A percentile compares a stretch with the other conserved stretches of the same genome.
Evolutionary conservation across 805 yeast genomes (phyloP).

Genomic region (Brettanomyces custersianus): DNA sequence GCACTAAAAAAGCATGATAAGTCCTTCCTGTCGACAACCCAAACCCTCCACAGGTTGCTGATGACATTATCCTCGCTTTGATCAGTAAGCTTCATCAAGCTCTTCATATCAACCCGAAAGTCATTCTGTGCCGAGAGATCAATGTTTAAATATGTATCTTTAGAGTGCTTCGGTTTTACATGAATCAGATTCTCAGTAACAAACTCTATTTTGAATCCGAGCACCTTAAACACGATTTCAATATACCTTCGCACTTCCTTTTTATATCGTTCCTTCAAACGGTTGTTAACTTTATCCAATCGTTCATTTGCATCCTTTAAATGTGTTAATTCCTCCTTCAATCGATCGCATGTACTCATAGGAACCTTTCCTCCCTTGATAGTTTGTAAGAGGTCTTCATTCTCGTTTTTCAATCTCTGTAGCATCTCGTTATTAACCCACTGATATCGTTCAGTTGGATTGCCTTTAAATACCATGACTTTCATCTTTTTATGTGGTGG

Average conservation of each 20-base stretch:
- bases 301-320: constrained; percentile 39
- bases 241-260: constrained; percentile 66
- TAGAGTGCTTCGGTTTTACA: constrained; percentile 36
- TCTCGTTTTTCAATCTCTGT: constrained; percentile 47
- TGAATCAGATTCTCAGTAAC: constrained; percentile 47
- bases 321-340: constrained; percentile 42
- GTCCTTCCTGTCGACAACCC: constrained; percentile 62
- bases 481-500: constrained; percentile 24
- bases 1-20: constrained; percentile 76
- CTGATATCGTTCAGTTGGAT: constrained; percentile 59
- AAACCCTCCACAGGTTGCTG: constrained; percentile 49
- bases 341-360: constrained; percentile 33
- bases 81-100: constrained; percentile 42
- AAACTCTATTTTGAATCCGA: constrained; percentile 71
- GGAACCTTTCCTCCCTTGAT: neutral
- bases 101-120: constrained; percentile 40
- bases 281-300: constrained; percentile 39
- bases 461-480: constrained; percentile 54
- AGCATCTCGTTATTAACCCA: constrained; percentile 44
- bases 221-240: constrained; percentile 52
- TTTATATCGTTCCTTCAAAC: constrained; percentile 51
- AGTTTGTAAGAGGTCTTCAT: constrained; percentile 37
- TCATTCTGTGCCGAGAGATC: constrained; percentile 9
- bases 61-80: constrained; percentile 10
- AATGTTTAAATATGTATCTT: constrained; percentile 16